phyloP scores from a whole-genome alignment of 1,284 basidiomycete species.

The Ceratobasidium sp. region DNA sequence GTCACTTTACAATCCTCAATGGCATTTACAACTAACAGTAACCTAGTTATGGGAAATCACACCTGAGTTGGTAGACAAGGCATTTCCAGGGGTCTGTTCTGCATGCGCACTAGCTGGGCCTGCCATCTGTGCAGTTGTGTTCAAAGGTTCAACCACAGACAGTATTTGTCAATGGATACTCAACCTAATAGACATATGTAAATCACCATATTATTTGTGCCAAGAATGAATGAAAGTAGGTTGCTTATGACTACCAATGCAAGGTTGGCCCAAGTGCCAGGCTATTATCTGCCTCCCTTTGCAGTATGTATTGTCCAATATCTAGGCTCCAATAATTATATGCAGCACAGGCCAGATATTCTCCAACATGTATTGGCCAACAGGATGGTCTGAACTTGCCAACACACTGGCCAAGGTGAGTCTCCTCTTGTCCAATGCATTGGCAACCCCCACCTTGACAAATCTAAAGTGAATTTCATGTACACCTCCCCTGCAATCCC shows the following conservation, averaged over 20 bases:
- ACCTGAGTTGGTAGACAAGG: conserved; percentile 2
- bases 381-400: conserved; percentile 16
- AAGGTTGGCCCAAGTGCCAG: too few species aligned
- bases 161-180: background rate
- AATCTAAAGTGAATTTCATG: too few species aligned
- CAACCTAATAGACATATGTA: background rate
- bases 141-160: background rate
- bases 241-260: too few species aligned
- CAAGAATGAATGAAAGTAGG: too few species aligned
- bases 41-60: background rate
- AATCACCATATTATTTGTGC: too few species aligned
- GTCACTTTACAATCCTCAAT: background rate
- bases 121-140: conserved; percentile 21
- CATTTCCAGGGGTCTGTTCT: conserved; percentile 13
- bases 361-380: conserved; percentile 31
- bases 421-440: background rate
- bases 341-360: conserved; percentile 6
- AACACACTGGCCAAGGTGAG: background rate
- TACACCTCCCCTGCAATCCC: background rate
- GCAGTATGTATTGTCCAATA: too few species aligned
- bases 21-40: background rate
- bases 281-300: too few species aligned
- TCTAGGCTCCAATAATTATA: too few species aligned
- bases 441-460: too few species aligned
- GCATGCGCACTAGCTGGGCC: conserved; percentile 32